phyloP scores from a whole-genome alignment of 108 stramenopile genomes.

The Nitzschia sp. region DNA sequence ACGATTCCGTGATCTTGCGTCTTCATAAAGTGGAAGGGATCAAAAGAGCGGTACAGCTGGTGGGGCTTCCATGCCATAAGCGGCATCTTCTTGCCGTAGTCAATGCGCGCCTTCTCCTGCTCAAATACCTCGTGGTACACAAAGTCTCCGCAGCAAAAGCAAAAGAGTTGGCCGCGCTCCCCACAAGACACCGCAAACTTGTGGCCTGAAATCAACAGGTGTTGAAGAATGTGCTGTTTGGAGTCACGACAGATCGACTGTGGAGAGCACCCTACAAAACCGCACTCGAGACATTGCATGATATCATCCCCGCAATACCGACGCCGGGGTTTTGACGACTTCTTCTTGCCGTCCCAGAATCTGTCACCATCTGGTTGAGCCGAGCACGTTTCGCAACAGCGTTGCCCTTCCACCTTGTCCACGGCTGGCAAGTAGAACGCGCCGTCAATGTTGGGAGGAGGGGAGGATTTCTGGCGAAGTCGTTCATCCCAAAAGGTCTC shows the following conservation, averaged over 20 bases:
- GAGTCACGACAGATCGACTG: conserved; percentile 28
- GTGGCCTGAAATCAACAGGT: conserved; percentile 68
- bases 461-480: neutral
- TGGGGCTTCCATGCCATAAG: conserved; percentile 61
- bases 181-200: conserved; percentile 78
- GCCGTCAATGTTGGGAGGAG: neutral
- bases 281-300: conserved; percentile 81
- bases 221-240: conserved; percentile 56
- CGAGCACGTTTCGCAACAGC: neutral
- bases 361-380: neutral
- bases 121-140: conserved; percentile 76
- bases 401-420: neutral
- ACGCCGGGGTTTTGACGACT: neutral
- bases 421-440: conserved; percentile 8
- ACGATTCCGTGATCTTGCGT: conserved; percentile 71
- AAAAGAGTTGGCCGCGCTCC: conserved; percentile 58
- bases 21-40: conserved; percentile 62
- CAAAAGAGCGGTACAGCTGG: conserved; percentile 65
- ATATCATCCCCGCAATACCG: conserved; percentile 50
- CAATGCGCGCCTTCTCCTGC: conserved; percentile 69
- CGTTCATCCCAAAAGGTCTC: conserved; percentile 29
- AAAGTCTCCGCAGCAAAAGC: conserved; percentile 74
- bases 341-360: conserved; percentile 10
- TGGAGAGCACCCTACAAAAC: conserved; percentile 62
- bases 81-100: conserved; percentile 48